Evolutionary conservation across 2,329 filamentous ascomycete species (phyloP), one percentile per base, ranked within the genome.

Genomic region (Cyclaneusma minus): DNA sequence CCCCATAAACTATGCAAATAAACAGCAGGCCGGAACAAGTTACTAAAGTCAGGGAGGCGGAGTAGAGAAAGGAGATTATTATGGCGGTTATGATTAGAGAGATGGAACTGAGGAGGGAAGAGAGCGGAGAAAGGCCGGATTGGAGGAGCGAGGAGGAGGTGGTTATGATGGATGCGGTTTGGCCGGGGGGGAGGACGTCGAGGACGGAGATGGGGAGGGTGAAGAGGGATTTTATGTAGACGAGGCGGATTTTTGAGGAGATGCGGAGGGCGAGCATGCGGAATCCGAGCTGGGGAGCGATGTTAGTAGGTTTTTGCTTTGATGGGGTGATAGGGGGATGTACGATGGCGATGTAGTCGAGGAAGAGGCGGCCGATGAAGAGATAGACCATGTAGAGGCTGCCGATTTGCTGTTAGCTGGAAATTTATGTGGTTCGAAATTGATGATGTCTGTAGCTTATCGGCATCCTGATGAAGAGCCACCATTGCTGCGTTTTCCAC

Each of bases 201-300:
- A 79, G 66, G 21, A 75, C 68, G 32, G 73, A 67, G 25, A 79
- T 64, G 28, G 68, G 68, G 49, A 78, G 72, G 3, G 55, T 52
- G 24, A 83, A 67, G 4, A 79, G 60, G 18, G 58, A 56, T 24
- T 62, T 54, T n/a, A 82, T 55, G 36, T 78, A 82, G 36, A 70
- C 58, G 20, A 73, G 57, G 17, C 77, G 57, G 29, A 73, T 60
- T 6, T 59, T 62, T 3, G 67, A 62, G 3, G 67, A 71, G 36
- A 72, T 54, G 13, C 67, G 60, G 28, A 71, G 64, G 16, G 66
- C 66, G 34, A 69, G 68, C 50, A 71, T 62, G 13, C 67, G 64
- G 34, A 69, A 69, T 25, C 56, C 54, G 34, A 69, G 64, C 60
- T 64, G 13, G 16, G 13, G 18, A 20, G 18, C 23, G 22, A 13